Base-by-base conservation (phyloP, 176 grass and related monocot genomes). In the Pontederia paniculata region DNA sequence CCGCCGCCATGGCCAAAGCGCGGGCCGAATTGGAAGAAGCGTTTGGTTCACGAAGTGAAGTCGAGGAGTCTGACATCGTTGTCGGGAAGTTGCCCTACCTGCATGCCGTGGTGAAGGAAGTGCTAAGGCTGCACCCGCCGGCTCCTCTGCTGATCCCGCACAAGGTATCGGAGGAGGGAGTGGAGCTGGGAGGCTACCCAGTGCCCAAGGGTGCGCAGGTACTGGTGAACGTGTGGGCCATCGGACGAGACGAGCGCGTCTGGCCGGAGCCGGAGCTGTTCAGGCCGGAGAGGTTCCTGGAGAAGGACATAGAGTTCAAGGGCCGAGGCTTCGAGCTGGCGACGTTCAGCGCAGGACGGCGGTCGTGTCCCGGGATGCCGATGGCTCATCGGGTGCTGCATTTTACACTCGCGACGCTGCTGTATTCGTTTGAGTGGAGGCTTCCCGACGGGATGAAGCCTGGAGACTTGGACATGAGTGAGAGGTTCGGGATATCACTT, bases 1-100 rank as follows among this genome's bases (percentile, higher is more conserved):
- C 80, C 0, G 22, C 55, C 3, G 70, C 46, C 18, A 74, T 94
- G 83, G 61, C 70, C 7, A 83, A 80, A 54, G 79, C 70, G 13
- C 76, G 60, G 13, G 76, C 31, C 12, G 88, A 94, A 77, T 4
- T 87, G 10, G 44, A 21, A 5, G 56, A 68, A 3, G 28, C 10
- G 12, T 54, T 94, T 3, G 76, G 72, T 25, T 21, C n/a, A 31
- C 37, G 18, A 5, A 31, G 42, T 15, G 15, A 19, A 10, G 16
- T 18, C n/a, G 37, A 43, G 23, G 16, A n/a, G 23, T 31, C 9
- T n/a, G 15, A 13, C 23, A 25, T 14, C 57, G 28, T 18, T 16
- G 28, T 59, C 56, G 16, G 15, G 0, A 7, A 23, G 9, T 18
- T 60, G 57, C 57, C 16, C 15, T 60, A 60, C 57, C 16, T 60